Evolutionary conservation across 192 early-diverging fungal genomes (phyloP).

Genomic region (Coemansia guatemalensis): DNA sequence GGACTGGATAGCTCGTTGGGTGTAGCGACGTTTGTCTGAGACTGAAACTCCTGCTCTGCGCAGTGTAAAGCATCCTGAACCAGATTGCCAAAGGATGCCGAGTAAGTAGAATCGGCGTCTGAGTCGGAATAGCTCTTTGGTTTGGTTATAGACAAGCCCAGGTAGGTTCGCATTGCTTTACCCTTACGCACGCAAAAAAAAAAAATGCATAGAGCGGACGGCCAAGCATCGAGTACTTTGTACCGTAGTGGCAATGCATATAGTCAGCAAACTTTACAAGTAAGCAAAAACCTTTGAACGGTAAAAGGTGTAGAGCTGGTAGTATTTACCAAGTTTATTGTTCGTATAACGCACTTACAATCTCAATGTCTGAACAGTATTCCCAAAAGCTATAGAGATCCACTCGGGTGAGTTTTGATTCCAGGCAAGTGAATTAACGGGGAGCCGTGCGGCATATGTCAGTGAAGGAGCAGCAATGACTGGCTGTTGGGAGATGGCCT

Average conservation of each 20-base stretch:
- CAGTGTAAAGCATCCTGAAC: slow-evolving; percentile 17
- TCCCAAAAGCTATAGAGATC: slow-evolving; percentile 86
- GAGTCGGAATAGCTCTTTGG: neutral
- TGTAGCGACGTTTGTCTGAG: too few relatives aligned
- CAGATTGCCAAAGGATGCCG: slow-evolving; percentile 20
- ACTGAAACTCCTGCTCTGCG: slow-evolving; percentile 10
- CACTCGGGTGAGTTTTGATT: slow-evolving; percentile 75
- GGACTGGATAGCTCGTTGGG: too few relatives aligned
- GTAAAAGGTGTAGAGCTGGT: neutral
- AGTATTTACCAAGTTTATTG: neutral
- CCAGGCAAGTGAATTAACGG: slow-evolving; percentile 87
- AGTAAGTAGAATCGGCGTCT: neutral
- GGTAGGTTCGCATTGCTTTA: slow-evolving; percentile 22
- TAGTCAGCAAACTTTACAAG: slow-evolving; percentile 24
- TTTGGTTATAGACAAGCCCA: slow-evolving; percentile 9
- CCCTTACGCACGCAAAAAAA: slow-evolving; percentile 34
- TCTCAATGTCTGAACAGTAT: slow-evolving; percentile 80
- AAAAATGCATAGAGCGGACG: slow-evolving; percentile 38
- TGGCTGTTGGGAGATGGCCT: slow-evolving; percentile 34
- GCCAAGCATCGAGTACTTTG: slow-evolving; percentile 40
- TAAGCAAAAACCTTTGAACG: neutral
- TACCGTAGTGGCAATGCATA: slow-evolving; percentile 17
- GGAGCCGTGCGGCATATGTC: slow-evolving; percentile 70
- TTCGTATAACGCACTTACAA: slow-evolving; percentile 50
- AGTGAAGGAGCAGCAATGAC: slow-evolving; percentile 59